phyloP scores from a whole-genome alignment of 345 rosid species.

The Eucalyptus erythrocorys region DNA sequence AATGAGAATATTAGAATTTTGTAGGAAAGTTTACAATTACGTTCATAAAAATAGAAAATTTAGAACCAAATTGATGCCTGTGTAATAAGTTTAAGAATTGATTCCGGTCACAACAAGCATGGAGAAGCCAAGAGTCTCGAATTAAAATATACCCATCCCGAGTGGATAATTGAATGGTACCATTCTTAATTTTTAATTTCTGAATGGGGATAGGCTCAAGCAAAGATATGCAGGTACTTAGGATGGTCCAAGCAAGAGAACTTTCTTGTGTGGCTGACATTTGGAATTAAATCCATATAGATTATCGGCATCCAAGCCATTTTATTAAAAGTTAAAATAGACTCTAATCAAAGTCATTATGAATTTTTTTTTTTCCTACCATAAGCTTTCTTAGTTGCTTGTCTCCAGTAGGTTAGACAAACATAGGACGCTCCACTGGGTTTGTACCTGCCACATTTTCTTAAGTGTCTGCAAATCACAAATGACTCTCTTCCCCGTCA shows the following conservation, averaged over 20 bases:
- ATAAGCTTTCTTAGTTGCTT: neutral
- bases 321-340: neutral
- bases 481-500: neutral
- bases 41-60: fast-evolving
- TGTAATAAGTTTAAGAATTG: neutral
- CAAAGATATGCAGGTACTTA: neutral
- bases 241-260: neutral
- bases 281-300: neutral
- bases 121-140: neutral
- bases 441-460: neutral
- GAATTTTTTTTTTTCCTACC: neutral
- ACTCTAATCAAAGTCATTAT: neutral
- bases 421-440: neutral
- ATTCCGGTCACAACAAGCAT: neutral
- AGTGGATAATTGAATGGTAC: neutral
- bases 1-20: neutral
- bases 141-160: neutral
- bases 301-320: neutral
- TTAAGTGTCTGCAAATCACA: neutral
- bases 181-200: neutral
- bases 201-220: neutral
- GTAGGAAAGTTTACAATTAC: neutral
- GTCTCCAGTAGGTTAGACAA: neutral
- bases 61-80: fast-evolving
- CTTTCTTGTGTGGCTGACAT: neutral